These are phyloP conservation scores for Aspergillus sp. DNA, from an alignment of 2,329 filamentous ascomycete species.

Conservation along the genomic window DNA sequence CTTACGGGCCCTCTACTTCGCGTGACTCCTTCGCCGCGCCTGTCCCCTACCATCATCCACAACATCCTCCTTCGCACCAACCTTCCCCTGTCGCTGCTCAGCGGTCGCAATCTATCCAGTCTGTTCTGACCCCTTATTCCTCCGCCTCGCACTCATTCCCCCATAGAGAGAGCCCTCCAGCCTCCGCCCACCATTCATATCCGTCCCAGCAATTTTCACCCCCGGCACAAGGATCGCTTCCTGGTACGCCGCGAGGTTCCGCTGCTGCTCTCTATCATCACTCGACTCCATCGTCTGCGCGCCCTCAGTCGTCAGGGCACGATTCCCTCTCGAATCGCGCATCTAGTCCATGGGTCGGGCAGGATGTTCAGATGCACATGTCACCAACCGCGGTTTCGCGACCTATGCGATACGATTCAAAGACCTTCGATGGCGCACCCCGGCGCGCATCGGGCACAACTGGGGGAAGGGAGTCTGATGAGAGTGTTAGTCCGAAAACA, in stretches of 20 bases:
- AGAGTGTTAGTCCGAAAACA: conserved; percentile 79
- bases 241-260: conserved; percentile 51
- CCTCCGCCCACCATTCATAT: conserved; percentile 28
- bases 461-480: conserved; percentile 67
- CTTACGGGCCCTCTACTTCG: conserved; percentile 30
- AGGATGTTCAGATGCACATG: conserved; percentile 29
- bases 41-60: conserved; percentile 28
- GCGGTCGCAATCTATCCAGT: conserved; percentile 41
- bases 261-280: conserved; percentile 37
- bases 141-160: conserved; percentile 34
- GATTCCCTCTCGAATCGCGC: conserved; percentile 32
- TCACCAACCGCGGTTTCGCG: conserved; percentile 32
- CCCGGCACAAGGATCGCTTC: conserved; percentile 43
- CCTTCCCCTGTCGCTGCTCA: conserved; percentile 40
- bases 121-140: conserved; percentile 35
- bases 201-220: conserved; percentile 36
- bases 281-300: conserved; percentile 37
- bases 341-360: conserved; percentile 33
- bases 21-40: conserved; percentile 37
- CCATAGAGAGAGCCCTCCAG: conserved; percentile 37
- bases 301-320: conserved; percentile 39
- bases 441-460: conserved; percentile 50
- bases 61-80: conserved; percentile 27
- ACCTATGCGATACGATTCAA: conserved; percentile 44
- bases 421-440: conserved; percentile 28